A percentile compares a stretch with the other conserved stretches of the same genome.
phyloP scores from a whole-genome alignment of 2,329 filamentous ascomycete species.

The Cercospora beticola region DNA sequence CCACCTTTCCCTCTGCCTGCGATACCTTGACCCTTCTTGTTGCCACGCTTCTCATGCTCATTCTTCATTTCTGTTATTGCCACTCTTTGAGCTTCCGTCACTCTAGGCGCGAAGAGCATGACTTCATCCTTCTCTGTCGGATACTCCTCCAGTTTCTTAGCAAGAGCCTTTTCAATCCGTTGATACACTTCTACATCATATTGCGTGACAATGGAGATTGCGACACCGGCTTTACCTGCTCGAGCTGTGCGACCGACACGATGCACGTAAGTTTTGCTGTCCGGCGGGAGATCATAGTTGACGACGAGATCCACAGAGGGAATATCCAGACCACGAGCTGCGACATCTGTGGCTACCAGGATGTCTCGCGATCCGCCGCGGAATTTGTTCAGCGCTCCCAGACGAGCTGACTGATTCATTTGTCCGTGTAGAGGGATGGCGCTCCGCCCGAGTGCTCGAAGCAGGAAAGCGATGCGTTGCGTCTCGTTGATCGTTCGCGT shows the following conservation, averaged over 20 bases:
- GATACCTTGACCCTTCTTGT: slow-evolving; percentile 52
- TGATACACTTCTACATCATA: slow-evolving; percentile 81
- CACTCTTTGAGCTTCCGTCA: slow-evolving; percentile 79
- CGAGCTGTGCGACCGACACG: slow-evolving; percentile 84
- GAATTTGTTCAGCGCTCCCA: slow-evolving; percentile 91
- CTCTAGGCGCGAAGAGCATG: slow-evolving; percentile 73
- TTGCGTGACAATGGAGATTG: slow-evolving; percentile 79
- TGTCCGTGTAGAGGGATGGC: slow-evolving; percentile 93
- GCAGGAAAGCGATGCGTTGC: slow-evolving; percentile 77
- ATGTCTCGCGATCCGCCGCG: slow-evolving; percentile 76
- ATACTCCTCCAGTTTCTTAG: slow-evolving; percentile 71
- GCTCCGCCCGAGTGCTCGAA: slow-evolving; percentile 80
- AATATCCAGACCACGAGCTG: slow-evolving; percentile 87
- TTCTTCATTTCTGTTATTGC: slow-evolving; percentile 80
- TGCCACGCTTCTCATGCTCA: slow-evolving; percentile 66
- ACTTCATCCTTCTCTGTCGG: slow-evolving; percentile 76
- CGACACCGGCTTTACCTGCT: slow-evolving; percentile 79
- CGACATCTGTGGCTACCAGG: slow-evolving; percentile 90
- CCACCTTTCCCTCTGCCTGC: slow-evolving; percentile 54
- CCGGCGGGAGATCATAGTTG: slow-evolving; percentile 80
- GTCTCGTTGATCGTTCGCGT: slow-evolving; percentile 89
- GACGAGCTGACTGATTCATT: slow-evolving; percentile 79
- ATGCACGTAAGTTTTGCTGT: slow-evolving; percentile 89
- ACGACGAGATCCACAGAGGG: slow-evolving; percentile 85
- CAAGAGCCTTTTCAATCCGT: slow-evolving; percentile 78